phyloP scores from a whole-genome alignment of 2,329 filamentous ascomycete genomes.

The Alternaria burnsii region DNA sequence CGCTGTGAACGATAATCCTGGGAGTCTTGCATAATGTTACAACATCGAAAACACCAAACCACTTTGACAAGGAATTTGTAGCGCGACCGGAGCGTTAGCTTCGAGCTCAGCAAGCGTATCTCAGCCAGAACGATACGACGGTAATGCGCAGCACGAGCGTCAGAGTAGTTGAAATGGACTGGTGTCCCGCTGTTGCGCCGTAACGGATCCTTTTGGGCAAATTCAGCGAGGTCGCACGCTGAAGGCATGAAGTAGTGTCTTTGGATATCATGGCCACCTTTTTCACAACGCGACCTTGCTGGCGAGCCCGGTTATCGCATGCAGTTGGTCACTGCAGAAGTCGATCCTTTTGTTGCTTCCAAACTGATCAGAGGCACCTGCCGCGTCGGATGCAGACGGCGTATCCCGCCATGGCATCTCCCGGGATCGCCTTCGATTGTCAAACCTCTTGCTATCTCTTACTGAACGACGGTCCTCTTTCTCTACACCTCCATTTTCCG shows the following conservation, averaged over 20 bases:
- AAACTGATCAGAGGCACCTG: neutral
- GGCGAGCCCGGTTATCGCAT: neutral
- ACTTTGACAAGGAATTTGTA: neutral
- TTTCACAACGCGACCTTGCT: neutral
- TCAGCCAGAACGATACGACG: neutral
- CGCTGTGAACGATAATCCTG: neutral
- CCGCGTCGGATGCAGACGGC: conserved; percentile 3
- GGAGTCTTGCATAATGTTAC: neutral
- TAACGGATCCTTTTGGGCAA: neutral
- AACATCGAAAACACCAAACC: neutral
- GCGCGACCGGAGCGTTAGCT: neutral
- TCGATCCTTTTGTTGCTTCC: neutral
- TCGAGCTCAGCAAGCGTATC: neutral
- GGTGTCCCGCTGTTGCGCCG: neutral
- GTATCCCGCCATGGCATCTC: neutral
- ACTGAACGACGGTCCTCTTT: neutral
- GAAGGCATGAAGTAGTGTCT: neutral
- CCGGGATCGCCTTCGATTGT: neutral
- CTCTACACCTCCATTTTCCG: neutral
- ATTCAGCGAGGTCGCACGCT: neutral
- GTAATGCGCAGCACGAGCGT: neutral
- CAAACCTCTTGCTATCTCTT: neutral
- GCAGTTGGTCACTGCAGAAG: neutral
- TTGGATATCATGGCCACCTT: neutral
- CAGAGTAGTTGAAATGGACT: neutral